phyloP scores from a whole-genome alignment of 2,329 filamentous ascomycete genomes.

The Fusarium sp. region DNA sequence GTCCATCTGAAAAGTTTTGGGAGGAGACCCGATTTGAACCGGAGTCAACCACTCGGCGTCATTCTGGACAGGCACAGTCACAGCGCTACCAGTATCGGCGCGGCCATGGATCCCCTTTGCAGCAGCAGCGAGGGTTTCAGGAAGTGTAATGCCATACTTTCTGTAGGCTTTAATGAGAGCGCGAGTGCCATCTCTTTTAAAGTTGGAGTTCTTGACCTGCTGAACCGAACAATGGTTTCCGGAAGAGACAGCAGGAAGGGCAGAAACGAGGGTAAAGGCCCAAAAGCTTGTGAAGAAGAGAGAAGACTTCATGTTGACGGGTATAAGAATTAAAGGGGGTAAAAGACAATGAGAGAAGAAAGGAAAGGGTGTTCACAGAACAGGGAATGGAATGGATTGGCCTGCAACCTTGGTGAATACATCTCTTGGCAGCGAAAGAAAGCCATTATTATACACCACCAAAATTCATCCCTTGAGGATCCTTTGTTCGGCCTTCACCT shows the following conservation, averaged over 20 bases:
- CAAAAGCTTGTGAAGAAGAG: slow-evolving; percentile 27
- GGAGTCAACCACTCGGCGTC: slow-evolving; percentile 56
- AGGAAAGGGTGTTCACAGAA: not conserved
- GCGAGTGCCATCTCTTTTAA: slow-evolving; percentile 50
- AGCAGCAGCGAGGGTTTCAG: slow-evolving; percentile 26
- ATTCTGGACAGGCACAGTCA: slow-evolving; percentile 45
- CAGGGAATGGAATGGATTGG: not conserved
- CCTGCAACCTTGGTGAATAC: not conserved
- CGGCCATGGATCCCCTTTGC: slow-evolving; percentile 41
- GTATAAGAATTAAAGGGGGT: not conserved
- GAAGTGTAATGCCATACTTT: slow-evolving; percentile 53
- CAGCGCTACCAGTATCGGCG: slow-evolving; percentile 46
- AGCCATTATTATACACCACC: not conserved
- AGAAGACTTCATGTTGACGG: slow-evolving; percentile 18
- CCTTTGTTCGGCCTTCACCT: not conserved
- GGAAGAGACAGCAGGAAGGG: slow-evolving; percentile 11
- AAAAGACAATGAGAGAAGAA: not conserved
- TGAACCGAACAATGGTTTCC: slow-evolving; percentile 41
- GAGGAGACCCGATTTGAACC: slow-evolving; percentile 57
- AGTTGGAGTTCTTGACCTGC: slow-evolving; percentile 53
- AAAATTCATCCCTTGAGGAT: not conserved
- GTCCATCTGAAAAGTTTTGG: slow-evolving; percentile 57
- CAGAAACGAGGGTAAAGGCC: slow-evolving; percentile 19
- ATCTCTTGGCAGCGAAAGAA: not conserved
- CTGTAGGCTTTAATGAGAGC: slow-evolving; percentile 51